These are phyloP conservation scores for Crithidia bombi DNA, from an alignment of 208 protist species.

Conservation along the genomic window DNA sequence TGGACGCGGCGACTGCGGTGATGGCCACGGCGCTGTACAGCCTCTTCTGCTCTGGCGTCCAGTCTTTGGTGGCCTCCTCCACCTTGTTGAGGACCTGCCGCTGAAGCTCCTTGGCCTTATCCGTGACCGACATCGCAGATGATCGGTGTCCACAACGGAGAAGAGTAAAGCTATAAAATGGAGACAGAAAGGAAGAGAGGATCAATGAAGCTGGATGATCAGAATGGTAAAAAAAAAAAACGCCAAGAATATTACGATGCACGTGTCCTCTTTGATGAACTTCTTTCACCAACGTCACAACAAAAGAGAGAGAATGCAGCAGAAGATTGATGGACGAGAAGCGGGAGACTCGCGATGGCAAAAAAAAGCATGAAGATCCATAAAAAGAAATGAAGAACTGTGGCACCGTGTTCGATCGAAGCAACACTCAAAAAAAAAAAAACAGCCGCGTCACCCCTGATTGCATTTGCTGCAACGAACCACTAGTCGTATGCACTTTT, in stretches of 20 bases:
- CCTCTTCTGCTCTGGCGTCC: conserved; percentile 21
- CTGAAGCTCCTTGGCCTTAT: background rate
- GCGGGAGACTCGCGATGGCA: no score
- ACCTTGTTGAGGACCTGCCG: conserved; percentile 7
- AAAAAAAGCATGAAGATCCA: no score
- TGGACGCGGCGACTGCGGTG: conserved; percentile 17
- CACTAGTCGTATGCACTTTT: no score
- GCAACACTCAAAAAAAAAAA: no score
- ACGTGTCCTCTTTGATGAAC: background rate
- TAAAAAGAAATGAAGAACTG: no score
- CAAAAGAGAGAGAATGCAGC: no score
- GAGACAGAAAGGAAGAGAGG: background rate
- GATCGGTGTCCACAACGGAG: background rate
- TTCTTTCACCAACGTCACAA: no score
- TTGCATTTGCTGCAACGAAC: no score
- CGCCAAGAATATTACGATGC: background rate
- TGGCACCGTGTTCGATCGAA: no score
- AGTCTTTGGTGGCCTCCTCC: conserved; percentile 2
- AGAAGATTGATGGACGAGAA: no score
- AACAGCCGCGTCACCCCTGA: no score
- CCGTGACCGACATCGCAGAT: background rate
- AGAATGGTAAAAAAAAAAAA: conserved; percentile 15
- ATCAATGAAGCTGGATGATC: no score
- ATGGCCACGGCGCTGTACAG: conserved; percentile 16
- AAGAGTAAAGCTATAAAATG: background rate